Percentiles rank a stretch among this genome's conserved stretches.
Evolutionary conservation across 192 early-diverging fungal genomes (phyloP).

Genomic region (Geranomyces michiganensis): DNA sequence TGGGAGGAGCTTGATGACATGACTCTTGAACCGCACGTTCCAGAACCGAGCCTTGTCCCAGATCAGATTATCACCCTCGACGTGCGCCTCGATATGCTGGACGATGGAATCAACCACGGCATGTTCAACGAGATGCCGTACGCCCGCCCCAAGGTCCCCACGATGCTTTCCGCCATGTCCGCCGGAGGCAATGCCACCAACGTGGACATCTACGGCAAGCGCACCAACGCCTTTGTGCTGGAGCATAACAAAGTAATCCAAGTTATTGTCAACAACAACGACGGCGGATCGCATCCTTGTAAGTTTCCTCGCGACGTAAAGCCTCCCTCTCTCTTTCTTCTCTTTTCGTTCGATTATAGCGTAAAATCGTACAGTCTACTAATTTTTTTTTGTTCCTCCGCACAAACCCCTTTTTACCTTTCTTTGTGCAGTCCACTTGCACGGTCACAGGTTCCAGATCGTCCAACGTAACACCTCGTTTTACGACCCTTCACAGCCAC

Average conservation of each 20-base stretch:
- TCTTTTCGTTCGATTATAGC: not conserved
- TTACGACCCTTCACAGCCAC: conserved; percentile 52
- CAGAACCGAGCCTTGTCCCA: conserved; percentile 43
- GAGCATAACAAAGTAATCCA: conserved; percentile 65
- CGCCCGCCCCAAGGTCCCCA: conserved; percentile 65
- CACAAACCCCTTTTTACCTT: conserved; percentile 27
- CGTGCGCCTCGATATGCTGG: conserved; percentile 65
- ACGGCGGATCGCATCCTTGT: conserved; percentile 71
- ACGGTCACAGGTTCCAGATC: conserved; percentile 84
- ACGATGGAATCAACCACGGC: conserved; percentile 78
- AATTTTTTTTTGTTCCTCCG: not conserved
- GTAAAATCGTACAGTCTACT: too few species aligned
- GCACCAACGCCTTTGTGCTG: conserved; percentile 65
- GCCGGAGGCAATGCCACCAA: conserved; percentile 53
- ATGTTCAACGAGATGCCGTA: conserved; percentile 79
- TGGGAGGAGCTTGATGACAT: conserved; percentile 52
- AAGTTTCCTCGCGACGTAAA: conserved; percentile 21
- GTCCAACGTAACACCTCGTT: conserved; percentile 57
- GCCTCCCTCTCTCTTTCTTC: too few species aligned
- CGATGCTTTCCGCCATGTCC: conserved; percentile 66
- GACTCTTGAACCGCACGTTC: conserved; percentile 56
- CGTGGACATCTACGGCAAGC: conserved; percentile 62
- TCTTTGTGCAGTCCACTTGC: conserved; percentile 66
- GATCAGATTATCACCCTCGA: conserved; percentile 58
- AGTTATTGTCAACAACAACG: conserved; percentile 75